These are phyloP conservation scores for maize (Zea mays) DNA, from an alignment of 176 grass and related monocot genomes.

Conservation along the genomic window DNA sequence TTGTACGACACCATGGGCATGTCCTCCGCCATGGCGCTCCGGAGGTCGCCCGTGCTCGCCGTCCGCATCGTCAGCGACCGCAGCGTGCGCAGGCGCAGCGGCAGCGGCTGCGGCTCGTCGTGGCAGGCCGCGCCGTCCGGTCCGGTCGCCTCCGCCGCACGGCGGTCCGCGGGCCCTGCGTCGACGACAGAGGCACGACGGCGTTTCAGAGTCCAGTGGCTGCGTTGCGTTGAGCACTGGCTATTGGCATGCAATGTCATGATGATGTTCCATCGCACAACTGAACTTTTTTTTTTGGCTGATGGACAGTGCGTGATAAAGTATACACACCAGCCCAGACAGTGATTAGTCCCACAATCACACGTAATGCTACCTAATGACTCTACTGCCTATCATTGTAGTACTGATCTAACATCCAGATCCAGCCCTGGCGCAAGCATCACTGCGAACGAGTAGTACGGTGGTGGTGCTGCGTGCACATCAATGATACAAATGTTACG, in stretches of 20 bases:
- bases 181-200: background rate
- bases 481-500: background rate
- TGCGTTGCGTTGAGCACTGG: background rate
- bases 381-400: background rate
- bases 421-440: background rate
- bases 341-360: constrained; percentile 35
- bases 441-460: background rate
- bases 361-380: constrained; percentile 25
- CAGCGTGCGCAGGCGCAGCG: constrained; percentile 38
- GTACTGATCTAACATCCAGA: background rate
- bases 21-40: constrained; percentile 81
- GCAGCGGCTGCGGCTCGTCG: background rate
- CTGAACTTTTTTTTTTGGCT: background rate
- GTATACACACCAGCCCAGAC: constrained; percentile 10
- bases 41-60: constrained; percentile 53
- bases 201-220: constrained; percentile 2
- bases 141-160: background rate
- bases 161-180: constrained; percentile 4
- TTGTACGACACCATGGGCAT: constrained; percentile 92
- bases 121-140: background rate
- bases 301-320: constrained; percentile 3
- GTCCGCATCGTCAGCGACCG: constrained; percentile 55
- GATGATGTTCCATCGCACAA: background rate
- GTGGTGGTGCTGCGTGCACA: constrained; percentile 1
- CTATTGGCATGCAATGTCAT: background rate